Evolutionary conservation across 345 rosid genomes (phyloP).

Genomic region (Melaleuca alternifolia): DNA sequence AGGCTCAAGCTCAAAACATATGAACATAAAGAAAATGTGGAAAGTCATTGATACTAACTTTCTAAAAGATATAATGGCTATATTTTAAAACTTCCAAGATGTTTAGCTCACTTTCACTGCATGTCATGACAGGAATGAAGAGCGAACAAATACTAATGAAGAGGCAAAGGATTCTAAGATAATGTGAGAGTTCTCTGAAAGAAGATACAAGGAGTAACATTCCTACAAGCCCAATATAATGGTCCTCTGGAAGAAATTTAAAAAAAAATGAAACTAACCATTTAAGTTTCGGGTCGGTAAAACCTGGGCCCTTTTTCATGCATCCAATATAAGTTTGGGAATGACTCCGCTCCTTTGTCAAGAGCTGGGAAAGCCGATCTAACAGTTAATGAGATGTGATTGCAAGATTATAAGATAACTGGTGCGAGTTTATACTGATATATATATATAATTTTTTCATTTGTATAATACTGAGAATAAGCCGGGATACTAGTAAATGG

Average conservation of each 20-base stretch:
- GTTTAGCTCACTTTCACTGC: neutral
- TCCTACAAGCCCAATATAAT: neutral
- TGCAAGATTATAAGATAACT: neutral
- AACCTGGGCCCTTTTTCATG: slow-evolving; percentile 85
- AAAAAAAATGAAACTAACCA: slow-evolving; percentile 34
- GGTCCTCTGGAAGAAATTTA: neutral
- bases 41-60: neutral
- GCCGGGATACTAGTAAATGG: neutral
- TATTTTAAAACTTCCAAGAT: neutral
- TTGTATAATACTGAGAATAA: neutral
- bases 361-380: slow-evolving; percentile 73
- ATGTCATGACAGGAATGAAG: neutral
- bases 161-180: neutral
- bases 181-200: neutral
- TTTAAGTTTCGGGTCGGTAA: slow-evolving; percentile 80
- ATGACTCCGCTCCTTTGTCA: slow-evolving; percentile 72
- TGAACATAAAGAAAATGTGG: neutral
- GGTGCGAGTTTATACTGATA: neutral
- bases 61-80: neutral
- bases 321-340: slow-evolving; percentile 90
- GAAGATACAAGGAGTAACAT: neutral
- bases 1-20: neutral
- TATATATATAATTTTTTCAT: neutral
- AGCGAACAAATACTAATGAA: neutral
- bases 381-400: neutral